Conservation (phyloP, 129 eudicot genomes). For the Flaveria sonorensis region DNA sequence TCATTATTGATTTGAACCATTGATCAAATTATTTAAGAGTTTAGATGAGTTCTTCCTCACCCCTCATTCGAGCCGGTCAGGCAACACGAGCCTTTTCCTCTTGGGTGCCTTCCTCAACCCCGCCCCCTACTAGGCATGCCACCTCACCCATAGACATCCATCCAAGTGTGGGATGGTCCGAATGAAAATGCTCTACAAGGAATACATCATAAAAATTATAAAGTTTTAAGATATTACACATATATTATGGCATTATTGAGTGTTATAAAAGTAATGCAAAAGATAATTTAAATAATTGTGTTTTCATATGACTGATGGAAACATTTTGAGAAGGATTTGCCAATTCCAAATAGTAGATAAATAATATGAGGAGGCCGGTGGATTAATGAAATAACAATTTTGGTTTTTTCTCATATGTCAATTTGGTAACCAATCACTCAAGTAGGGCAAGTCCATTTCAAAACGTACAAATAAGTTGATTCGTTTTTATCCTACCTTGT, state of each 20-base stretch:
- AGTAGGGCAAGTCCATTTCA: conserved; percentile 17
- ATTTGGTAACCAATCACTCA: conserved; percentile 20
- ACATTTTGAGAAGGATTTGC: conserved; percentile 2
- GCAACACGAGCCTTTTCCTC: too few species aligned
- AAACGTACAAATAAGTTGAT: not conserved
- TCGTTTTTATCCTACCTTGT: not conserved
- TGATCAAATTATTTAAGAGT: too few species aligned
- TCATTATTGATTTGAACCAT: too few species aligned
- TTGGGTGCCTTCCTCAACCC: too few species aligned
- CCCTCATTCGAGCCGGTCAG: too few species aligned
- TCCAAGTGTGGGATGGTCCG: too few species aligned
- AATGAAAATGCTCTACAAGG: too few species aligned
- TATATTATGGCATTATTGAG: not conserved
- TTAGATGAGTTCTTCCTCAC: too few species aligned
- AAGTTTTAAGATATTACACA: too few species aligned
- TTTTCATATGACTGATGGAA: not conserved
- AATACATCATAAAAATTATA: too few species aligned
- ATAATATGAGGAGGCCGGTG: not conserved
- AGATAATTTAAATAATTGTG: not conserved
- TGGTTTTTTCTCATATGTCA: conserved; percentile 7
- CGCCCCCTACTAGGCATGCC: too few species aligned
- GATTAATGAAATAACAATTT: conserved; percentile 5
- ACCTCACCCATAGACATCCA: too few species aligned
- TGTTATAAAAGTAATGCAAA: not conserved
- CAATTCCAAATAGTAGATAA: conserved; percentile 1